Evolutionary conservation across 371 early-diverging fungal species (phyloP), one percentile per base, ranked within the genome.

Genomic region (Gilbertella persicaria): DNA sequence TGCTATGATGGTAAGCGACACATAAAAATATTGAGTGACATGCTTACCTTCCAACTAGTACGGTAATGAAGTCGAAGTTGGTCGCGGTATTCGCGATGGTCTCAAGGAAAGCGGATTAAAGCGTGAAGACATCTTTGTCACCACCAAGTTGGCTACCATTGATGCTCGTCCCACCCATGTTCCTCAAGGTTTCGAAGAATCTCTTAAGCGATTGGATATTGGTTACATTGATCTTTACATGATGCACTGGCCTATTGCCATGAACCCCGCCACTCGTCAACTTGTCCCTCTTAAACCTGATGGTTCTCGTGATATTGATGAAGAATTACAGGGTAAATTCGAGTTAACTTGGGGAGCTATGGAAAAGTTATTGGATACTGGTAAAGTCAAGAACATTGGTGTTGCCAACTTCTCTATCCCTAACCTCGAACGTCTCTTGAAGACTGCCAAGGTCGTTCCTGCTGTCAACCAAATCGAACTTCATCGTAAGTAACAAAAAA

Each of bases 111-210:
- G 66, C 28, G 63, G 62, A n/a, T 51, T 75, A 40, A 50, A 67
- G 26, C 83, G 95, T 41, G 66, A 83, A 38, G 82, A 92, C 24
- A 54, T 97, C 40, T 97, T 95, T 69, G 79, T 96, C 46, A 95
- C 96, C 16, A 89, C 91, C 64, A 97, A 98, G 77, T 75, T 98
- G 80, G 82, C 83, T 77, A 79, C 83, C 48, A 79, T 73, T 39
- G 58, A 67, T 50, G 77, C 75, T 45, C 66, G 73, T 19, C 79
- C 82, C 12, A 58, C 64, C 5, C 29, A 68, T 20, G 82, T 85
- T 14, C 58, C 65, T 5, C 62, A 80, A 48, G 83, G 60, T n/a
- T 53, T 84, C 53, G 58, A 71, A 14, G 59, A 62, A 0, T 83
- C 87, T 25, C 65, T 89, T 21, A 33, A 38, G 20, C 71, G 78